phyloP scores from a whole-genome alignment of 306 rosid genomes.

The Dalbergia cultrata region DNA sequence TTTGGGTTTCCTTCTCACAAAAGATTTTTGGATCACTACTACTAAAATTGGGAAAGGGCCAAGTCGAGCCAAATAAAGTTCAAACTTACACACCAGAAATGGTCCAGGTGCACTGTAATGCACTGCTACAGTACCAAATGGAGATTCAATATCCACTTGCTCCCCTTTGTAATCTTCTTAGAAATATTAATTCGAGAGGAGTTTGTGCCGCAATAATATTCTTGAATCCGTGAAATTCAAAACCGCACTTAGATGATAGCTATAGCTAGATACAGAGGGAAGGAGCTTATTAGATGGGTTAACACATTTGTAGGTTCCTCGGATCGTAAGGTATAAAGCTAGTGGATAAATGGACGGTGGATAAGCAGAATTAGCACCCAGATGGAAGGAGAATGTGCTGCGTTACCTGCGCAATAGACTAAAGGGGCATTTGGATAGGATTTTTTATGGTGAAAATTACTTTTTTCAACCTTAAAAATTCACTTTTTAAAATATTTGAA shows the following conservation, averaged over 20 bases:
- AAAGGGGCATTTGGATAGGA: too few species aligned
- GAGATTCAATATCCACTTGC: constrained; percentile 50
- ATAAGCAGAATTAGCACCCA: background rate
- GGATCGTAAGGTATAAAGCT: constrained; percentile 43
- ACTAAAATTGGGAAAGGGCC: constrained; percentile 1
- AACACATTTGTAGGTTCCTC: constrained; percentile 56
- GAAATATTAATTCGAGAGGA: background rate
- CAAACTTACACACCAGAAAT: background rate
- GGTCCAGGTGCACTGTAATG: constrained; percentile 41
- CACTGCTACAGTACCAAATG: constrained; percentile 33
- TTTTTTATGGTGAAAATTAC: too few species aligned
- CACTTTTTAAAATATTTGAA: too few species aligned
- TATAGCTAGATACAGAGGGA: background rate
- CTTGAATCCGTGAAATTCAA: constrained; percentile 41
- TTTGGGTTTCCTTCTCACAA: constrained; percentile 19
- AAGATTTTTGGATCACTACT: constrained; percentile 32
- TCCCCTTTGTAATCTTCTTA: background rate
- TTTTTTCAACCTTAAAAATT: too few species aligned
- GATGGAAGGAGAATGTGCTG: background rate
- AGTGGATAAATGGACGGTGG: constrained; percentile 54
- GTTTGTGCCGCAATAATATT: constrained; percentile 21
- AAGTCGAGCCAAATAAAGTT: constrained; percentile 35
- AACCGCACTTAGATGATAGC: constrained; percentile 52
- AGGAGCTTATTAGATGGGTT: constrained; percentile 61
- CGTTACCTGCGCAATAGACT: too few species aligned